Evolutionary conservation across 352 stramenopile species (phyloP).

Genomic region (Globisporangium uncinulatum): DNA sequence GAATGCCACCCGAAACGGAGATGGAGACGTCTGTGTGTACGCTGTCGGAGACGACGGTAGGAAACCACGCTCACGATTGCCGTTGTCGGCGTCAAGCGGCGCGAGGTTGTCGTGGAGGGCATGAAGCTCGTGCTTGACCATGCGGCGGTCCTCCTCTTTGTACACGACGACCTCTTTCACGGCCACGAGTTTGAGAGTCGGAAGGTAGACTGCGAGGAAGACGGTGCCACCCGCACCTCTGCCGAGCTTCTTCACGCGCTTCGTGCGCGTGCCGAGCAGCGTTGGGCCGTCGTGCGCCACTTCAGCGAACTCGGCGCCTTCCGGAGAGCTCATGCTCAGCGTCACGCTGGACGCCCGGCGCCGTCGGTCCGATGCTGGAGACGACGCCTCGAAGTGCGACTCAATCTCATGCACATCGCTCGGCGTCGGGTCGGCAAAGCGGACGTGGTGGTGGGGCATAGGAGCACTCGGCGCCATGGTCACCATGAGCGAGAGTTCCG

Average conservation of each 20-base stretch:
- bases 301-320: conserved; percentile 66
- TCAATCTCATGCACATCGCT: neutral
- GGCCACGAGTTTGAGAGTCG: conserved; percentile 76
- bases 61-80: too few relatives aligned
- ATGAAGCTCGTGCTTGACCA: conserved; percentile 86
- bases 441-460: conserved; percentile 7
- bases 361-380: neutral
- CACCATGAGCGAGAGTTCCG: conserved; percentile 35
- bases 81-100: conserved; percentile 32
- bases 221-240: conserved; percentile 84
- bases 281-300: conserved; percentile 69
- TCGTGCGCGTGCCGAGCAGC: conserved; percentile 55
- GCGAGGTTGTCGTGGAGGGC: conserved; percentile 82
- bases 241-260: conserved; percentile 62
- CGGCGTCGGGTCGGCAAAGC: conserved; percentile 2
- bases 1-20: conserved; percentile 86
- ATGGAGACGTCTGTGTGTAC: conserved; percentile 12
- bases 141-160: conserved; percentile 70
- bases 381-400: neutral
- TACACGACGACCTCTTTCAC: conserved; percentile 84
- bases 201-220: conserved; percentile 79
- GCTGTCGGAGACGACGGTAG: conserved; percentile 3
- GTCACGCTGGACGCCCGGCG: conserved; percentile 53
- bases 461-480: neutral
- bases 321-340: conserved; percentile 47